These are phyloP conservation scores for Globisporangium camurandrum DNA, from an alignment of 352 stramenopile species.

Conservation along the genomic window DNA sequence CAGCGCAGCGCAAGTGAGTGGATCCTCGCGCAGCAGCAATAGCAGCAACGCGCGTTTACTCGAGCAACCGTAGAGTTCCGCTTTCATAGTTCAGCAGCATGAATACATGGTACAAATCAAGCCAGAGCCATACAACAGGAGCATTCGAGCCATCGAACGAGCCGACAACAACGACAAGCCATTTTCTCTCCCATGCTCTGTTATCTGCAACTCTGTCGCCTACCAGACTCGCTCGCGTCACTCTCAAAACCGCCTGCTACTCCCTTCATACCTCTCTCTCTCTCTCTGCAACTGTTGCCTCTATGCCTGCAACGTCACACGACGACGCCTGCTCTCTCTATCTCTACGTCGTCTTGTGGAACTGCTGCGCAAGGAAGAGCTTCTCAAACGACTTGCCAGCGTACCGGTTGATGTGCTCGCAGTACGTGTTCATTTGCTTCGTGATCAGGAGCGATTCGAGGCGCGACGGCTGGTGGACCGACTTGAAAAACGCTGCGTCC, in stretches of 20 bases:
- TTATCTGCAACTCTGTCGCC: background rate
- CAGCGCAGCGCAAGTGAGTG: constrained; percentile 9
- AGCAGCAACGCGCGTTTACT: too few relatives aligned
- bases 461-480: constrained; percentile 79
- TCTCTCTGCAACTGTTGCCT: background rate
- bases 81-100: too few relatives aligned
- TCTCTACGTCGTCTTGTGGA: constrained; percentile 75
- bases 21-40: too few relatives aligned
- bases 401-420: constrained; percentile 89
- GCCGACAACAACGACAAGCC: background rate
- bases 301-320: background rate
- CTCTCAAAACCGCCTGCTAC: background rate
- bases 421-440: constrained; percentile 92
- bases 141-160: background rate
- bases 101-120: too few relatives aligned
- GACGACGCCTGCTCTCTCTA: background rate
- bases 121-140: background rate
- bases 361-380: constrained; percentile 84
- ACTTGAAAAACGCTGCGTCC: constrained; percentile 83
- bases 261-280: background rate
- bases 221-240: too few relatives aligned
- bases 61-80: too few relatives aligned
- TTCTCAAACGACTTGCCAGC: constrained; percentile 88
- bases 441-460: constrained; percentile 86
- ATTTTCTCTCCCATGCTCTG: background rate